Evolutionary conservation across 2,329 filamentous ascomycete species (phyloP).

Genomic region (Alternaria panax): DNA sequence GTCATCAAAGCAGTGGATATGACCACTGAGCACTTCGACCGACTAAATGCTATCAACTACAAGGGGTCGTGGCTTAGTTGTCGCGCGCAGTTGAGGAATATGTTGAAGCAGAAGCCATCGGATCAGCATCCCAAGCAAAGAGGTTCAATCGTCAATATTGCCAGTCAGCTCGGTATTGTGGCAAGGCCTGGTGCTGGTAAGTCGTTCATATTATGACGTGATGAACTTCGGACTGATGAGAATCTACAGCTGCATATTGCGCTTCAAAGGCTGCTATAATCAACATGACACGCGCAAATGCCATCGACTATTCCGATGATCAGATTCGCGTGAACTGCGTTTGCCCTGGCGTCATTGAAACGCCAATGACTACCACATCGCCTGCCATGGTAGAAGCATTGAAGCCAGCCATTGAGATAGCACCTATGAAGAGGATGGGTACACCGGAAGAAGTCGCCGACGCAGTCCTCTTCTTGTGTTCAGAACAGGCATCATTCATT

Average conservation of each 20-base stretch:
- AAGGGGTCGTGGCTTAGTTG: constrained; percentile 66
- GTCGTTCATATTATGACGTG: not conserved
- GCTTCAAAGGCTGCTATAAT: constrained; percentile 67
- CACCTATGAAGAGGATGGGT: constrained; percentile 59
- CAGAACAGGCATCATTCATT: constrained; percentile 62
- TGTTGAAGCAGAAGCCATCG: constrained; percentile 60
- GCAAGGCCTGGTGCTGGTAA: constrained; percentile 34
- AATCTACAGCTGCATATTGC: constrained; percentile 60
- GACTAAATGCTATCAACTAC: constrained; percentile 64
- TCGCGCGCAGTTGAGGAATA: constrained; percentile 58
- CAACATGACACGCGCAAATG: constrained; percentile 64
- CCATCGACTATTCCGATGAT: constrained; percentile 61
- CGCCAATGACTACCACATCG: constrained; percentile 45
- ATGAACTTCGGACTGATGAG: not conserved
- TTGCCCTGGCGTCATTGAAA: constrained; percentile 61
- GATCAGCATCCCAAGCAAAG: constrained; percentile 43
- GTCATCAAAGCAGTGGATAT: constrained; percentile 57
- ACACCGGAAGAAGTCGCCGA: constrained; percentile 63
- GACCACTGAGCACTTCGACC: constrained; percentile 59
- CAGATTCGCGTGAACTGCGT: constrained; percentile 66
- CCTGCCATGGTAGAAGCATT: constrained; percentile 42
- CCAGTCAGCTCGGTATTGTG: constrained; percentile 60
- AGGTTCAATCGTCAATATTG: constrained; percentile 63
- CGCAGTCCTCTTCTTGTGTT: constrained; percentile 60
- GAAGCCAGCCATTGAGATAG: constrained; percentile 52